Evolutionary conservation across 495 filamentous ascomycete genomes (phyloP).

Genomic region (Penicillium canariense): DNA sequence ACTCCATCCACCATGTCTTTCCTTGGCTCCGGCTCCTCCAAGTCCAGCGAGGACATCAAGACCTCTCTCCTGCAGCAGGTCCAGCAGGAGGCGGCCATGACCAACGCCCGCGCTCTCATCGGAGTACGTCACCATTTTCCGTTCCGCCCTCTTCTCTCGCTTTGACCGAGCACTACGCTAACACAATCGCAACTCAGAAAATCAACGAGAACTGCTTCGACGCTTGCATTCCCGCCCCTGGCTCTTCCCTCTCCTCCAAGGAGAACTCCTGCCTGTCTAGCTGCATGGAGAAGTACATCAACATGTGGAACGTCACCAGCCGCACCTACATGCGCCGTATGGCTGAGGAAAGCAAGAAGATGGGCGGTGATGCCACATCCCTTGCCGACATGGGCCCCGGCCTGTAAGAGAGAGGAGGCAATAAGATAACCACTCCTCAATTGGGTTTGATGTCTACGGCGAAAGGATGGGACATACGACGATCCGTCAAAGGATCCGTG

Average conservation of each 20-base stretch:
- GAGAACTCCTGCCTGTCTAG: conserved; percentile 75
- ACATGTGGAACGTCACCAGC: conserved; percentile 84
- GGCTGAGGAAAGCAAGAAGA: conserved; percentile 56
- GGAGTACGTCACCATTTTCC: conserved; percentile 51
- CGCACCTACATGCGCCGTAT: conserved; percentile 70
- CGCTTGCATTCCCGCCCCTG: conserved; percentile 83
- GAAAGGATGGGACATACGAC: conserved; percentile 9
- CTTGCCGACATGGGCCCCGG: conserved; percentile 30
- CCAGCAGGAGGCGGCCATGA: conserved; percentile 68
- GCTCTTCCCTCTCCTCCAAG: conserved; percentile 65
- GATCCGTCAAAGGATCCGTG: conserved; percentile 11
- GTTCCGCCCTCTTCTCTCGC: not conserved
- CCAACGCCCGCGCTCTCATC: conserved; percentile 72
- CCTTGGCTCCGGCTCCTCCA: conserved; percentile 36
- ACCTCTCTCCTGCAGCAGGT: conserved; percentile 69
- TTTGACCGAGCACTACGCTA: not conserved
- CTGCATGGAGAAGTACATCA: conserved; percentile 99
- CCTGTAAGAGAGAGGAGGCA: conserved; percentile 10
- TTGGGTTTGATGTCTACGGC: not conserved
- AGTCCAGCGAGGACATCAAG: conserved; percentile 61
- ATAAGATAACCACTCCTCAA: not conserved
- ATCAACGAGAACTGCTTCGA: conserved; percentile 97
- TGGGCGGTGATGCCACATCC: conserved; percentile 27
- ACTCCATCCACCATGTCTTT: conserved; percentile 35
- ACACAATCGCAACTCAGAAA: conserved; percentile 56